phyloP scores from a whole-genome alignment of 2,329 filamentous ascomycete species.

The Penicillium sp. region DNA sequence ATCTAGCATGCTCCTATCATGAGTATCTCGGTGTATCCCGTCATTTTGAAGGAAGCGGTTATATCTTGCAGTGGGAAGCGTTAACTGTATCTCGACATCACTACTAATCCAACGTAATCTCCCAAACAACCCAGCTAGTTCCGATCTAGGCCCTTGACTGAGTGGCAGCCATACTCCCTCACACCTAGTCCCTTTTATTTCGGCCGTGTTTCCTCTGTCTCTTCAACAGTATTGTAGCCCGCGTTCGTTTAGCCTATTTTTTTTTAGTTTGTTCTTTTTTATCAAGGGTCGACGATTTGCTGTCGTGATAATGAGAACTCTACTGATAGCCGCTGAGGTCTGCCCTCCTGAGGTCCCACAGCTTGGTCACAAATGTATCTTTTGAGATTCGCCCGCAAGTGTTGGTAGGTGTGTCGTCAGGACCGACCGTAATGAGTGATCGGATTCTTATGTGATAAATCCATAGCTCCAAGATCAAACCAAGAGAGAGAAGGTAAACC shows the following conservation, averaged over 20 bases:
- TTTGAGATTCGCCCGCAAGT: not conserved
- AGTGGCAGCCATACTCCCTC: not conserved
- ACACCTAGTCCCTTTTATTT: not conserved
- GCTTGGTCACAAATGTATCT: no score
- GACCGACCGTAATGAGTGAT: not conserved
- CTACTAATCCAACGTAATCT: not conserved
- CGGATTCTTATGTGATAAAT: not conserved
- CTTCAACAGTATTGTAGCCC: not conserved
- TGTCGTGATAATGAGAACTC: not conserved
- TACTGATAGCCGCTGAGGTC: no score
- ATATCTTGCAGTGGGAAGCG: not conserved
- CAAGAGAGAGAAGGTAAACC: not conserved
- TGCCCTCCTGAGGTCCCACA: no score
- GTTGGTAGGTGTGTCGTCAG: no score
- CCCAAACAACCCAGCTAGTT: no score
- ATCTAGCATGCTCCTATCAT: not conserved
- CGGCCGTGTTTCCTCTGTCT: no score
- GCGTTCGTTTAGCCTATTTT: not conserved
- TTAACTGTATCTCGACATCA: not conserved
- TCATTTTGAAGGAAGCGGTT: not conserved
- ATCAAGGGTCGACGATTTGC: not conserved
- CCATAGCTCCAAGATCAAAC: not conserved
- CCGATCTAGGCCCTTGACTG: not conserved
- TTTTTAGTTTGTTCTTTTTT: no score
- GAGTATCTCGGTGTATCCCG: not conserved